Conservation (phyloP, 164 flowering plant genomes). For the Tetracentron sinense region DNA sequence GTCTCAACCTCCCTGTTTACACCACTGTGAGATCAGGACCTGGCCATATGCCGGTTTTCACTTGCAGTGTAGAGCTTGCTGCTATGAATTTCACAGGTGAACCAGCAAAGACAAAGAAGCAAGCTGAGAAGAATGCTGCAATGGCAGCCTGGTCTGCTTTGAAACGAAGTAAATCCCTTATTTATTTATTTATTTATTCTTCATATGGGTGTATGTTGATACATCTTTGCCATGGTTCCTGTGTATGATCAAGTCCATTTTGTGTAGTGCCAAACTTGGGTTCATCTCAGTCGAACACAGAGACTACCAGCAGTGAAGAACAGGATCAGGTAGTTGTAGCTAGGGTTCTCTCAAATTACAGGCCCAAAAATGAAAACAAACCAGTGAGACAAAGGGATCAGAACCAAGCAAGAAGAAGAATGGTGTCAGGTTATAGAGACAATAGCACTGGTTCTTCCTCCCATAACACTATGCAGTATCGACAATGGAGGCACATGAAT, state of each 20-base stretch:
- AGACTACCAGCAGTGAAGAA: constrained; percentile 31
- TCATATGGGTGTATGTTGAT: not conserved
- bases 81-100: constrained; percentile 63
- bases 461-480: constrained; percentile 13
- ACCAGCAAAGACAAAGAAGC: constrained; percentile 79
- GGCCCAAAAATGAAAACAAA: constrained; percentile 38
- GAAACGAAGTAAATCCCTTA: constrained; percentile 40
- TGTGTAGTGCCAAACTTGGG: constrained; percentile 39
- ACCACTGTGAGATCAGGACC: constrained; percentile 69
- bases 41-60: constrained; percentile 65
- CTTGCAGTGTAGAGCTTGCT: constrained; percentile 67
- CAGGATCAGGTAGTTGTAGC: constrained; percentile 47
- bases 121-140: constrained; percentile 92
- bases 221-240: not conserved
- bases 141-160: constrained; percentile 79
- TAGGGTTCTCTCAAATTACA: constrained; percentile 39
- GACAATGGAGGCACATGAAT: constrained; percentile 28
- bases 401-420: constrained; percentile 34
- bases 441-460: constrained; percentile 12
- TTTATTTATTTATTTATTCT: too few relatives aligned
- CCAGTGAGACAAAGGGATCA: constrained; percentile 29
- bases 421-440: too few relatives aligned
- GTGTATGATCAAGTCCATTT: constrained; percentile 7
- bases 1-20: constrained; percentile 59
- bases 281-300: constrained; percentile 27